A percentile compares a stretch with the other conserved stretches of the same genome.
Conservation (phyloP, 257 asterid species). For the Primulina eburnea region DNA sequence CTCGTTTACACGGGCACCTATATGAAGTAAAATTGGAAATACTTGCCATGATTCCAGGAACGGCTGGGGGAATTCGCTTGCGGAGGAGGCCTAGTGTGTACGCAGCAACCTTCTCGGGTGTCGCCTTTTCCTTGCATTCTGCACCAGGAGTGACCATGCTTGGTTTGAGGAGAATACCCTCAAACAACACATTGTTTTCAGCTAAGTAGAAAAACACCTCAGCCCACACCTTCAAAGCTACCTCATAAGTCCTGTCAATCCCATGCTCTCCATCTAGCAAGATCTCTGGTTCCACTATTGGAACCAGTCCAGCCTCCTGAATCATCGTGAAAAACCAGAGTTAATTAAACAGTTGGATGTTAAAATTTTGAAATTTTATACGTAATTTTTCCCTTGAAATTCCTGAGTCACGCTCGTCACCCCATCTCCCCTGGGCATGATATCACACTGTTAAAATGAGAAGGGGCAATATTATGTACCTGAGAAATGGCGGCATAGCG, state of each 20-base stretch:
- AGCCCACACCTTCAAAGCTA: conserved; percentile 78
- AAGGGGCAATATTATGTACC: conserved; percentile 29
- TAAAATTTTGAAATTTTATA: neutral
- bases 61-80: conserved; percentile 65
- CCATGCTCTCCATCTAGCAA: conserved; percentile 81
- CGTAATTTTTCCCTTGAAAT: too few species aligned
- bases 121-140: conserved; percentile 69
- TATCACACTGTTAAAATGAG: neutral
- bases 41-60: conserved; percentile 70
- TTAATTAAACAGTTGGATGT: neutral
- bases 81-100: conserved; percentile 78
- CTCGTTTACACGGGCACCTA: too few species aligned
- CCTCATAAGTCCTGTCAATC: conserved; percentile 84
- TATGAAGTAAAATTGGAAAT: neutral
- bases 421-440: neutral
- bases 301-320: conserved; percentile 85
- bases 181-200: conserved; percentile 77
- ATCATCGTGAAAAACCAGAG: neutral
- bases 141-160: conserved; percentile 99
- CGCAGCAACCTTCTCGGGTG: conserved; percentile 63
- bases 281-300: conserved; percentile 93
- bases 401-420: neutral
- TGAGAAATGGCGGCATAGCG: conserved; percentile 95
- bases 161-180: conserved; percentile 89
- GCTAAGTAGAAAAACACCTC: conserved; percentile 93